Evolutionary conservation across 768 basidiomycete species (phyloP), one percentile per base, ranked within the genome.

Genomic region (Suillus plorans): DNA sequence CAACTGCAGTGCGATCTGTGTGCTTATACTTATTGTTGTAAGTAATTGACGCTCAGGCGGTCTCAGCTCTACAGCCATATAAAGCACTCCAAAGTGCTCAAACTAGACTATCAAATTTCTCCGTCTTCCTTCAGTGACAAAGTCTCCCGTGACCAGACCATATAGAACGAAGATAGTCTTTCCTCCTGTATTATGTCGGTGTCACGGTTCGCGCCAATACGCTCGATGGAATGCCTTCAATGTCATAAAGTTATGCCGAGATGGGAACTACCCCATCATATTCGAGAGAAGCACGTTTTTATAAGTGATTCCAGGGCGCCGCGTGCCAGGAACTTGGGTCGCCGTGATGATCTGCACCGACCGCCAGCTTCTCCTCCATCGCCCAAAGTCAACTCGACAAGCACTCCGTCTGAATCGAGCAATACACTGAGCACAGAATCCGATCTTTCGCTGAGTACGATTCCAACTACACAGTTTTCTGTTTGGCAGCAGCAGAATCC

Each of bases 401-500:
- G 57, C 16, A 5, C 22, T 41, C 37, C 57, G 34, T 55, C 53
- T 41, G 57, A 25, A 18, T 39, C 39, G 8, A 58, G 37, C 22
- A 58, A 58, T 58, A 25, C 57, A 25, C 13, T 58, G 22, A 58
- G 37, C 22, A 39, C 36, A 58, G 36, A 58, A 39, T 58, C 57
- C 39, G 57, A 58, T 25, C 57, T 58, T 18, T 25, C 57, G 16
- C 22, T 18, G 57, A 57, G 56, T 22, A 57, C 36, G 22, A n/a
- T 56, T 37, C 9, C 56, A 64, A 74, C 64, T 49, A 66, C 63
- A 2, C 63, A 59, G 12, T 74, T 76, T 25, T 64, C 69, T 4
- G 67, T 63, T 6, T 76, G 73, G 74, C 61, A 66, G n/a, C 59
- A 63, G 14, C 41, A 63, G 63, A 50, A n/a, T 67, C 65, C 18